Percentiles rank a stretch among this genome's conserved stretches.
Conservation (phyloP, 176 grass and related monocot genomes). For the Thinopyrum elongatum region DNA sequence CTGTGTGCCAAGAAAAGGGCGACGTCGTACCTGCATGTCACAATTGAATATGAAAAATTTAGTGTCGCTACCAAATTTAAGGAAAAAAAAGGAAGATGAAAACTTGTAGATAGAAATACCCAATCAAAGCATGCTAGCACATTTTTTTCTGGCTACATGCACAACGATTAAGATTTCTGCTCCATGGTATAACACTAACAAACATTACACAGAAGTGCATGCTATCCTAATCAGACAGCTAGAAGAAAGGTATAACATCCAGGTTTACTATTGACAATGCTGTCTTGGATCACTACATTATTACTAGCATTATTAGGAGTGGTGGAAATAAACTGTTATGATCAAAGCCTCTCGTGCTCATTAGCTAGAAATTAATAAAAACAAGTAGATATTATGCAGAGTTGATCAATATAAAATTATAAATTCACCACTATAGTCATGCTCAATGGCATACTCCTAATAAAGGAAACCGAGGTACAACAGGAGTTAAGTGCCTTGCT, state of each 20-base stretch:
- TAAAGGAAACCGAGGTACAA: background rate
- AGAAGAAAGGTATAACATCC: slow-evolving; percentile 9
- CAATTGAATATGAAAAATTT: slow-evolving; percentile 20
- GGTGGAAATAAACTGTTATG: background rate
- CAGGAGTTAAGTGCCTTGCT: background rate
- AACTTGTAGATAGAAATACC: background rate
- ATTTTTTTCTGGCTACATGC: background rate
- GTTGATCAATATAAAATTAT: slow-evolving; percentile 5
- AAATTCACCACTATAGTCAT: slow-evolving; percentile 6
- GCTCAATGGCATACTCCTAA: slow-evolving; percentile 14
- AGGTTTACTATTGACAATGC: background rate
- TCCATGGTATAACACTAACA: slow-evolving; percentile 8
- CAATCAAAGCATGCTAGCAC: background rate
- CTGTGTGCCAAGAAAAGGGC: slow-evolving; percentile 67
- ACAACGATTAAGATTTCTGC: background rate
- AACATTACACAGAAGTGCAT: background rate
- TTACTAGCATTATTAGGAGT: background rate
- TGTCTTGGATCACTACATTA: background rate
- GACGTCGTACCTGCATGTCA: slow-evolving; percentile 81
- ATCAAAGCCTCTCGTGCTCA: background rate
- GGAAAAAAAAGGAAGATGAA: slow-evolving; percentile 10
- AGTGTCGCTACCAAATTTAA: slow-evolving; percentile 25
- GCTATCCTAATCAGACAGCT: background rate
- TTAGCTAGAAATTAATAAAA: background rate
- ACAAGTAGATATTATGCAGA: background rate